These are phyloP conservation scores for Pelargonium citronellum DNA, from an alignment of 441 rosid species.

Conservation along the genomic window DNA sequence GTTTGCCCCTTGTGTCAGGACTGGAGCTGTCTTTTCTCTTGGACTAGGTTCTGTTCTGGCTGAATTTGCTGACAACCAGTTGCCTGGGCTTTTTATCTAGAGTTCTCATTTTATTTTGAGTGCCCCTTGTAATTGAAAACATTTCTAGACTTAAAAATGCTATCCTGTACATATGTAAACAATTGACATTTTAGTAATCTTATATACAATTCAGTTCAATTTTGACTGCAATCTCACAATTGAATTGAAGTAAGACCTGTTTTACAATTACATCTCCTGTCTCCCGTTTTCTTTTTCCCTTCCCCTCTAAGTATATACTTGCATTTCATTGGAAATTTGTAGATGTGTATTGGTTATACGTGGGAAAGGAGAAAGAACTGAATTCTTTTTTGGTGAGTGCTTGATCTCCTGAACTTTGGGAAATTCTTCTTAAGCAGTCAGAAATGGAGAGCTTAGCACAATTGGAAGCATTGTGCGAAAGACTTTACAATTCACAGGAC, in stretches of 20 bases:
- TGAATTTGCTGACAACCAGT: constrained; percentile 15
- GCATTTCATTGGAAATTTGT: constrained; percentile 16
- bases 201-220: constrained; percentile 11
- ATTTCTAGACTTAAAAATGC: constrained; percentile 3
- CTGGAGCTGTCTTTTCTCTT: constrained; percentile 9
- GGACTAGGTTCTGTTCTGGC: constrained; percentile 11
- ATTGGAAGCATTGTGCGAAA: constrained; percentile 27
- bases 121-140: constrained; percentile 13
- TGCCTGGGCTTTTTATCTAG: constrained; percentile 10
- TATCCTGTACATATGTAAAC: constrained; percentile 12
- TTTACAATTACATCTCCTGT: constrained; percentile 5
- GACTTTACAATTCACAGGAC: constrained; percentile 29
- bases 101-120: constrained; percentile 17
- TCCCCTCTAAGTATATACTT: constrained; percentile 14
- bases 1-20: constrained; percentile 13
- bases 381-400: constrained; percentile 17
- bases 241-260: constrained; percentile 16
- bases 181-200: constrained; percentile 9
- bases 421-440: constrained; percentile 12
- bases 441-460: constrained; percentile 28
- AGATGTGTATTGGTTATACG: constrained; percentile 18
- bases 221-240: constrained; percentile 9
- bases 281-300: neutral
- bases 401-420: constrained; percentile 15
- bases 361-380: constrained; percentile 17